Base-by-base conservation (phyloP, 345 rosid genomes). In the Rhizophora apiculata region DNA sequence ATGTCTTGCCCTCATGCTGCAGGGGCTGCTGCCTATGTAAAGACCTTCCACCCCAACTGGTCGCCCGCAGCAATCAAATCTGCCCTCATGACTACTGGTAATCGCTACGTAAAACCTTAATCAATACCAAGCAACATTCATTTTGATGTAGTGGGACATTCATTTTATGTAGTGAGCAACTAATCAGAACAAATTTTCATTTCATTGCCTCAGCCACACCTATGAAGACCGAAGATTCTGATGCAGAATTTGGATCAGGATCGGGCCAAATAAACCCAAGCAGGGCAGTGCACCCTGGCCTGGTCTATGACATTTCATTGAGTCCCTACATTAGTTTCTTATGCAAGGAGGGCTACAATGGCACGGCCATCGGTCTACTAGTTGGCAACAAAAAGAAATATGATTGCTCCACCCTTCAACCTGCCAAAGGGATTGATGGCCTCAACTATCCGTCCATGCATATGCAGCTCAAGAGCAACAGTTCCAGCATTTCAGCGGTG, bases 361-460 rank as follows among this genome's bases (percentile, higher is more conserved):
- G 83, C 76, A 87, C 92, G 16, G 68, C 52, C 26, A 88, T 94
- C 18, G 80, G 86, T 61, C 73, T 64, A n/a, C 82, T 94, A 32
- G 21, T 73, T 3, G 86, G 93, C 1, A 72, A 63, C 55, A 86
- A 78, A 78, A 74, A 58, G 18, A 84, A 80, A 22, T 76, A 72
- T 74, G 66, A 46, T 31, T 94, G 97, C 81, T 82, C 85, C 37
- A 62, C 65, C 72, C 57, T 68, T 49, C 84, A 70, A 77, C 85
- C 78, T 20, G 88, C 80, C 22, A 24, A 30, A 18, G 97, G 98
- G n/a, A 51, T 75, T 0, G 97, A 91, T 58, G 95, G 93, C 46
- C 80, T 94, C 32, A 94, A 94, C 74, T 91, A 91, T 59, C 98
- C 98, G 30, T 73, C 97, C 8, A 89, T 94, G 93, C 95, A 89